A percentile compares a stretch with the other conserved stretches of the same genome.
Evolutionary conservation across 495 filamentous ascomycete species (phyloP).

Genomic region (Baudoinia panamericana): DNA sequence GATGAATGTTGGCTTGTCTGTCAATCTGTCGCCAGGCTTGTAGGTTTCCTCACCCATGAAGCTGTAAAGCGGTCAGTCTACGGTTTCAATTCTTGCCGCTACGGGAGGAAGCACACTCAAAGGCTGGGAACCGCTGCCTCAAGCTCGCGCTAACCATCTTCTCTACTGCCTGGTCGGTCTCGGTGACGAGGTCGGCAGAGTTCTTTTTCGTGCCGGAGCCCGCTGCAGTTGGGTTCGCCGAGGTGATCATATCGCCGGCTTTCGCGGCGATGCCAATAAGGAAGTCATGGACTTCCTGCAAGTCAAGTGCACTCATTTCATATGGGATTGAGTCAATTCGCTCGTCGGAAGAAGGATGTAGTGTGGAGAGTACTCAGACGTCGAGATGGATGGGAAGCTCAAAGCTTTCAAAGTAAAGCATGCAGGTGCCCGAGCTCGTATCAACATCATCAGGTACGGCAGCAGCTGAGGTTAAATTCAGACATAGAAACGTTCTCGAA

Average conservation of each 20-base stretch:
- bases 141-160: slow-evolving; percentile 56
- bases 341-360: too few relatives aligned
- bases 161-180: slow-evolving; percentile 76
- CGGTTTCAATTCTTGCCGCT: neutral
- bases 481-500: too few relatives aligned
- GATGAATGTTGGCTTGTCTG: slow-evolving; percentile 65
- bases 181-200: slow-evolving; percentile 70
- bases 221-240: slow-evolving; percentile 53
- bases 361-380: too few relatives aligned
- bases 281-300: slow-evolving; percentile 69
- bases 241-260: slow-evolving; percentile 70
- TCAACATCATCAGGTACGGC: too few relatives aligned
- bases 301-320: slow-evolving; percentile 41
- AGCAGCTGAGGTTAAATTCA: too few relatives aligned
- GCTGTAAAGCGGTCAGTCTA: slow-evolving; percentile 2
- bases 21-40: slow-evolving; percentile 49
- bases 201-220: slow-evolving; percentile 69
- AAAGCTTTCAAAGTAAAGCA: too few relatives aligned
- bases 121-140: slow-evolving; percentile 49
- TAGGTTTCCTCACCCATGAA: slow-evolving; percentile 85
- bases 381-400: too few relatives aligned
- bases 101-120: slow-evolving; percentile 25
- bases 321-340: too few relatives aligned
- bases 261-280: slow-evolving; percentile 59
- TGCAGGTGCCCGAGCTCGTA: too few relatives aligned